Conservation (phyloP, 192 early-diverging fungal genomes). For the Paraglomus brasilianum region DNA sequence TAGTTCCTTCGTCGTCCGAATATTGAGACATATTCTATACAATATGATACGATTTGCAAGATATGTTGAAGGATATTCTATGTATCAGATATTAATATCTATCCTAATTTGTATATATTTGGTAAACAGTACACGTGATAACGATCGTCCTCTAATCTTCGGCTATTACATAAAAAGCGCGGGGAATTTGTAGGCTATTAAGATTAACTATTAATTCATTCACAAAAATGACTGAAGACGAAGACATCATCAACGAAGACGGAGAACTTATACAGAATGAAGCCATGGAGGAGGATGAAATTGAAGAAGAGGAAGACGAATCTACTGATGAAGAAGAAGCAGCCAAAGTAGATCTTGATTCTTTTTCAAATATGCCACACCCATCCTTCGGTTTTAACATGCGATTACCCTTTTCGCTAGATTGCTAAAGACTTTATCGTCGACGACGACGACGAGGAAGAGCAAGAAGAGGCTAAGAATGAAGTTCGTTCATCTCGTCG, state of each 20-base stretch:
- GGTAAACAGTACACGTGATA: too few relatives aligned
- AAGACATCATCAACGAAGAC: constrained; percentile 60
- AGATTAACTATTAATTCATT: not conserved
- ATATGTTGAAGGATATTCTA: too few relatives aligned
- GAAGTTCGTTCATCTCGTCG: not conserved
- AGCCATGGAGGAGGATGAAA: constrained; percentile 54
- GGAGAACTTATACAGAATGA: constrained; percentile 65
- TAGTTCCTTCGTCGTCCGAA: constrained; percentile 10
- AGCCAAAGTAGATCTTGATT: not conserved
- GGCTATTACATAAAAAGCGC: too few relatives aligned
- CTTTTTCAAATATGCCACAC: not conserved
- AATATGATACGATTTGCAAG: too few relatives aligned
- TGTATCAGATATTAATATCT: too few relatives aligned
- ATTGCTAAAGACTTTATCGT: constrained; percentile 71
- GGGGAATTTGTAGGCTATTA: too few relatives aligned
- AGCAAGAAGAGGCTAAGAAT: constrained; percentile 41
- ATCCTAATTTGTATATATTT: too few relatives aligned
- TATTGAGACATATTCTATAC: not conserved
- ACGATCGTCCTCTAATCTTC: too few relatives aligned
- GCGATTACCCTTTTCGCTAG: constrained; percentile 28
- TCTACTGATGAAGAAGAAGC: not conserved
- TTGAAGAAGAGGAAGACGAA: constrained; percentile 42
- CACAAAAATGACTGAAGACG: constrained; percentile 41
- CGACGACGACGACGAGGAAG: constrained; percentile 65
- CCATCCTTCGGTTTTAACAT: not conserved